Base-by-base conservation (phyloP, 345 rosid genomes). In the Geranium brycei region DNA sequence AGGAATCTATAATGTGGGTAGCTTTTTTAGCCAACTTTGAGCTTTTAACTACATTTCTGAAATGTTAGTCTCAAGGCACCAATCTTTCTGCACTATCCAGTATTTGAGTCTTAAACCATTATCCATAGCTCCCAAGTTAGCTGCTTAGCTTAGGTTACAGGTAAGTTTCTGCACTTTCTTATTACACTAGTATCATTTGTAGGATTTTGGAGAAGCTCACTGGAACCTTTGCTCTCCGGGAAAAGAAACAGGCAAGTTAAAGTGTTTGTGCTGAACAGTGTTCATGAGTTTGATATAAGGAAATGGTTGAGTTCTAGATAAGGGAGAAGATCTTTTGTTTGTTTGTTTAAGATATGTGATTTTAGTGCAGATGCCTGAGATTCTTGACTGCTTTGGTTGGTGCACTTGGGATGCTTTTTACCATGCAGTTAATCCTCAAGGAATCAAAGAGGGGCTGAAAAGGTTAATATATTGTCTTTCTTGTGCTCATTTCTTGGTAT, bases 331-430 rank as follows among this genome's bases (percentile, higher is more conserved):
- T 23, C 1, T 23, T 23, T 23, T 23, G 28, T 23, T 23, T 23
- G n/a, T n/a, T 23, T 1, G 28, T 23, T 23, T 23, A 23, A 53
- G 7, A 40, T 23, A 64, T 70, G 30, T 60, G 56, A 57, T 13
- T 41, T 19, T 23, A n/a, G 17, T 78, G 78, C 81, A 81, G 86
- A 69, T 69, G 81, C 89, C 89, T 6, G 83, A 70, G 66, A 80
- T 84, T 30, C 56, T 80, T 28, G 84, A 81, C 69, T 80, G 81
- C 72, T 84, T 84, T 47, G 81, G 89, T 28, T 80, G 86, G 89
- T 81, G 86, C 77, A 81, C 84, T 19, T 84, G 84, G 89, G 81
- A 81, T 80, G 86, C 89, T 17, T 84, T 84, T 60, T 84, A 80
- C 73, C 72, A 69, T 1, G 66, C 67, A 18, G 86, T 81, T 59